Base-by-base conservation (phyloP, 768 basidiomycete genomes). In the Sarcodon aspratus region DNA sequence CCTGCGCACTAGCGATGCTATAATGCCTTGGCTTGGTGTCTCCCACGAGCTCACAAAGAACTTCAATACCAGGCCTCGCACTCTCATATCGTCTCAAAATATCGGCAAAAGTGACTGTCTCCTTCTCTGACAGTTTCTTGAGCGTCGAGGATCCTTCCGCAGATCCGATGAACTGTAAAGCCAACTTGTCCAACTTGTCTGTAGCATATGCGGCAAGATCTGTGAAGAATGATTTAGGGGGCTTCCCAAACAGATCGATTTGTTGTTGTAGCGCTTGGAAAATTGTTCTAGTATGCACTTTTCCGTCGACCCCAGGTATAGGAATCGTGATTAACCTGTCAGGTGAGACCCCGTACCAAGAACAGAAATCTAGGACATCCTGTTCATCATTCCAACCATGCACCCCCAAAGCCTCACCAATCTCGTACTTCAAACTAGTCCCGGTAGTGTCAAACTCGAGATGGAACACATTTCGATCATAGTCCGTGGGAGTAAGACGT, bases 401-500 rank as follows among this genome's bases (percentile, higher is more conserved):
- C 38, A 98, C 74, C 40, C 94, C 96, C 36, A 99, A 80, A 10
- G 96, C 96, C 67, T 98, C 96, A 49, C 96, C 96, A 49, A 98
- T 91, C 34, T 79, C 82, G 65, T 99, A 99, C 66, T 85, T 91
- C 53, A 99, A 75, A 8, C 93, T 93, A 18, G 96, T 99, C 33
- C 89, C 88, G 27, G 77, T 70, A 3, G 89, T 91, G 62, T 93
- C 81, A 61, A 99, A 94, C 69, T 97, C 96, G 56, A 99, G 76
- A 68, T 99, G 96, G 74, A 98, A 98, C 33, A 99, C 93, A 66
- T 99, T 98, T 56, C 96, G 89, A 65, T 97, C 87, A 67, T 99
- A 99, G 53, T 95, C 92, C 55, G 79, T 65, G 33, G 96, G 96
- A 1, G 96, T 98, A 44, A 99, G 78, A 33, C 96, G 88, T 40